Evolutionary conservation across 768 basidiomycete species (phyloP), one percentile per base, ranked within the genome.

Genomic region (Scleroderma citrinum): DNA sequence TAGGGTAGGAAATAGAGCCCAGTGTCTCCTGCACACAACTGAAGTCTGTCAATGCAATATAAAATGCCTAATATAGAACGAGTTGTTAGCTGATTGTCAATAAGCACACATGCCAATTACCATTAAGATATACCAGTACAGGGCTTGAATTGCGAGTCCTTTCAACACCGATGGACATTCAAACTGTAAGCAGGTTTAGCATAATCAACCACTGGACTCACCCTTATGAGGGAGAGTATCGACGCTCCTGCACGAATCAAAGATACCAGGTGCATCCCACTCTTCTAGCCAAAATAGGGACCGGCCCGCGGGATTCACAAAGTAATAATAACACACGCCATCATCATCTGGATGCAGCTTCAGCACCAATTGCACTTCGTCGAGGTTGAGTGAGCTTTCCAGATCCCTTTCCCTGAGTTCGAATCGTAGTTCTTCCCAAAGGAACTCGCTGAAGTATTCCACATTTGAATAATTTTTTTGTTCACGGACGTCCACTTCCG

Each of bases 251-350:
- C 65, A 65, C 5, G 59, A 56, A n/a, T 29, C 30, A 29, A 68
- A 56, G 31, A 80, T 57, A 7, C 61, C 46, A 1, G 48, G 39
- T 1, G 71, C 67, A 0, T 71, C 58, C 48, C 71, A 76, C 0
- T 66, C 54, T 39, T 82, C 72, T 32, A 82, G 47, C 71, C 77
- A 85, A 53, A 83, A 83, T 11, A 83, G 62, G n/a, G 65, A 58
- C n/a, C 76, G 71, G 0, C 63, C 59, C 1, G 55, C 19, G 37
- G 80, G 78, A 51, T 80, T 69, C 23, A 72, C 76, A 49, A 76
- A 78, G 54, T 81, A 82, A 57, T 82, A 82, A 52, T 70, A 52
- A 55, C 66, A 31, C 2, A 59, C 29, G 11, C 51, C 57, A 0
- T 14, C 0, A 0, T 62, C 61, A 0, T 61, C 60, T 2, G 44